Percentiles rank a stretch among this genome's conserved stretches.
Evolutionary conservation across 140 eudicot genomes (phyloP).

Genomic region (Flaveria floridana): DNA sequence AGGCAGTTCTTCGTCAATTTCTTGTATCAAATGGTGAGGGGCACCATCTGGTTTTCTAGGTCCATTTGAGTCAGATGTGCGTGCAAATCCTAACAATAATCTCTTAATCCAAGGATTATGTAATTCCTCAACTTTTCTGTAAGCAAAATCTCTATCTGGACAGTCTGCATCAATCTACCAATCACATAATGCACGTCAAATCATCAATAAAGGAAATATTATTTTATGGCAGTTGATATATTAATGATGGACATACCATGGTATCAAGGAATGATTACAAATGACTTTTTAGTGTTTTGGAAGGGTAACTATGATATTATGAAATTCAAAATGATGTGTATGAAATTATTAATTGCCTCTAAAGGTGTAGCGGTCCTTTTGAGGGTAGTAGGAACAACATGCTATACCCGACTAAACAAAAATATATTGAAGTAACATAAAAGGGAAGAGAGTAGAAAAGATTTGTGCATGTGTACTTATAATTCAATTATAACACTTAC

Average conservation of each 20-base stretch:
- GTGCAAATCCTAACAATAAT: slow-evolving; percentile 78
- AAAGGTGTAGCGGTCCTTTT: slow-evolving; percentile 1
- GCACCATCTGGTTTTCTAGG: slow-evolving; percentile 65
- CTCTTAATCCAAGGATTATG: slow-evolving; percentile 96
- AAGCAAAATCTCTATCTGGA: slow-evolving; percentile 80
- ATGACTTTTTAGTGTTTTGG: not conserved
- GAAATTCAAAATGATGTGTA: not conserved
- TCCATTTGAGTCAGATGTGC: slow-evolving; percentile 82
- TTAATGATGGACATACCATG: not conserved
- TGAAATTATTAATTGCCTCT: not conserved
- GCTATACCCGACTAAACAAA: not conserved
- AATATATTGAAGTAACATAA: not conserved
- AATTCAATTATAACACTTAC: slow-evolving; percentile 44
- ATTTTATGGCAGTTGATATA: not conserved
- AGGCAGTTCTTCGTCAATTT: slow-evolving; percentile 76
- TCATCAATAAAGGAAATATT: not conserved
- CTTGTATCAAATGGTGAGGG: slow-evolving; percentile 76
- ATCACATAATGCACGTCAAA: slow-evolving; percentile 24
- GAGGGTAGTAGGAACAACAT: not conserved
- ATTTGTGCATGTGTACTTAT: not conserved
- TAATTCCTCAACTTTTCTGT: slow-evolving; percentile 64
- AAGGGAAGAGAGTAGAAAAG: not conserved
- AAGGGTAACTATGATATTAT: not conserved
- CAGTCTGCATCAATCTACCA: slow-evolving; percentile 71
- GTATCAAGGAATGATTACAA: not conserved